Evolutionary conservation across 2,329 filamentous ascomycete genomes (phyloP), one percentile per base, ranked within the genome.

Genomic region (Rhinocladiella similis): DNA sequence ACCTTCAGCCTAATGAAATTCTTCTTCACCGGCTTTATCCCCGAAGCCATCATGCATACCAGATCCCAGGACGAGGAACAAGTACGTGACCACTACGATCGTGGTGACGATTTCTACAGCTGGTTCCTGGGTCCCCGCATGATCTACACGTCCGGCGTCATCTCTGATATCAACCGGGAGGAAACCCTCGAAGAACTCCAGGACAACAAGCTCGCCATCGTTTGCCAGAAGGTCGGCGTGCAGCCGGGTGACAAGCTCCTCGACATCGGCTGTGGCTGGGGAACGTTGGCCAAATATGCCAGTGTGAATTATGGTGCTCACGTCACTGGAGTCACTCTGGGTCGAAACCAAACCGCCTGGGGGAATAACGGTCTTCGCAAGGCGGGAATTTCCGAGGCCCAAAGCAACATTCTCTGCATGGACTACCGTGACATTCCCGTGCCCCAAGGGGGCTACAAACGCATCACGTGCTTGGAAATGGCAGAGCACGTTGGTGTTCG

Each of bases 51-150:
- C 68, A 87, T 96, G 82, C 93, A 97, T 80, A 92, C 90, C 67
- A 85, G 91, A 56, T 91, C 89, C 56, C 92, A 97, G 78, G 88
- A 97, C 67, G 92, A 97, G 83, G 93, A 97, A 76, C 94, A 97
- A 78, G 92, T 97, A 55, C 91, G 92, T 46, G 64, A 66, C 74
- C 91, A 97, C 80, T 99, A 99, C 76, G 94, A 97, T 82, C 88
- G 91, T 64, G 94, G 94, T 70, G 91, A 99, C 73, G 94, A 97
- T 77, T 96, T 97, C 79, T 99, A 99, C 81, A 88, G 85, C 73
- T 99, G 92, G 91, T 97, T 97, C 83, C 84, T 97, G 62, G 94
- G 94, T 60, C 93, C 93, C 57, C 92, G 93, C 70, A 99, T 97
- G 94, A 91, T 97, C 76, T 97, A 97, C 80, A 99, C 94, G 50